Conservation (phyloP, 169 alveolate genomes). For the Cystoisospora suis region DNA sequence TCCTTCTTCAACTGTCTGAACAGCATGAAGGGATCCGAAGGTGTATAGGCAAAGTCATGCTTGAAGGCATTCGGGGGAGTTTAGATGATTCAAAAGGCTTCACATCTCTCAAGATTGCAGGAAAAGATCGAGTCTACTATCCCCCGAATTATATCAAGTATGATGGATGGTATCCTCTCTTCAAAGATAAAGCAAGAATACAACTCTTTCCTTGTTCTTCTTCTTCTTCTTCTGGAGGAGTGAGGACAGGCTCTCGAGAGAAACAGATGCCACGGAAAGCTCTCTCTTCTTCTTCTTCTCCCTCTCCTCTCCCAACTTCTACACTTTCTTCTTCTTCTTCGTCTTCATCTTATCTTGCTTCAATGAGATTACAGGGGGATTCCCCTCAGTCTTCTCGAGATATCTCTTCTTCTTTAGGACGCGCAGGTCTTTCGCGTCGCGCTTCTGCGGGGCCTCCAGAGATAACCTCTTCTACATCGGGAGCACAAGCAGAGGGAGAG, state of each 20-base stretch:
- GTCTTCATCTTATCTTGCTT: background rate
- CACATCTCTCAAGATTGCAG: background rate
- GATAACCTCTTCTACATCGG: background rate
- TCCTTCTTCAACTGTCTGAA: background rate
- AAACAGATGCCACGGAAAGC: too few relatives aligned
- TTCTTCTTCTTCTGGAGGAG: background rate
- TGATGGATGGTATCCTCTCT: background rate
- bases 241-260: background rate
- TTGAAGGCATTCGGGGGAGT: slow-evolving; percentile 16
- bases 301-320: background rate
- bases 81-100: background rate
- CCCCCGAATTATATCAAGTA: background rate
- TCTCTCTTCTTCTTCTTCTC: background rate
- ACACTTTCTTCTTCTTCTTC: background rate
- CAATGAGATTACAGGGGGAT: too few relatives aligned
- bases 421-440: background rate
- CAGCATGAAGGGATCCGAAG: slow-evolving; percentile 37
- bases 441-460: background rate
- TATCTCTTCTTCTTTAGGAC: background rate
- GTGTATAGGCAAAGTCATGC: slow-evolving; percentile 34
- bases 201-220: background rate
- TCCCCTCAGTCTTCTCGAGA: too few relatives aligned
- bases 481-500: background rate
- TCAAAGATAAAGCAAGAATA: background rate
- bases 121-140: background rate